Evolutionary conservation across 495 filamentous ascomycete species (phyloP), one percentile per base, ranked within the genome.

Genomic region (Lophiostoma macrostomum): DNA sequence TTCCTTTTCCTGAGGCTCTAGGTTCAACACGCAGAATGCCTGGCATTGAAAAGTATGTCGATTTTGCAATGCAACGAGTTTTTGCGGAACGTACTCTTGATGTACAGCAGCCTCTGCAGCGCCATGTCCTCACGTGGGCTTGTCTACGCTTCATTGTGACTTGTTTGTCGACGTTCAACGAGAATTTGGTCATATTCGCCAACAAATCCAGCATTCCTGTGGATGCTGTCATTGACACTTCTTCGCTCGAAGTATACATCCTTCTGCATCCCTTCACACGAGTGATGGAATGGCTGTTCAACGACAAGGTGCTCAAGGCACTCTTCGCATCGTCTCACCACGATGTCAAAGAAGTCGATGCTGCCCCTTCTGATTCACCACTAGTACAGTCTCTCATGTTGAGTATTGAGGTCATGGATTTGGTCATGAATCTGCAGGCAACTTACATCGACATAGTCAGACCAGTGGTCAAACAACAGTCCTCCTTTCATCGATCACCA

Each of bases 271-370:
- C 93, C 7, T 96, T 96, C 60, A 82, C 86, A 16, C 81, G 93
- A 30, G 87, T 90, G 19, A 93, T 95, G 82, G 94, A 97, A 67
- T 97, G 94, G 88, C 77, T 97, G 67, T 96, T 95, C 65, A 95
- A 95, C 60, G 88, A 93, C 58, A 88, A 87, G 56, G 88, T 95
- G 20, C 77, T 95, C 47, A 77, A 77, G 55, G 80, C 82, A 18
- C 68, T 99, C 12, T 90, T 96, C 64, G 75, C 81, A 42, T 80
- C 83, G 11, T 80, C 90, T 30, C 81, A 88, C 46, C 81, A 91
- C 64, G 79, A 93, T 61, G 66, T 85, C 16, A 68, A 71, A 8
- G 80, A 85, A 42, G 74, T 97, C 35, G 74, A 81, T 39, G 79
- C 76, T 39, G 77, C 87, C 10, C 68, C 80, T 6, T 74, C 80